Base-by-base conservation (phyloP, 2,329 filamentous ascomycete species). In the Phialophora verrucosa region DNA sequence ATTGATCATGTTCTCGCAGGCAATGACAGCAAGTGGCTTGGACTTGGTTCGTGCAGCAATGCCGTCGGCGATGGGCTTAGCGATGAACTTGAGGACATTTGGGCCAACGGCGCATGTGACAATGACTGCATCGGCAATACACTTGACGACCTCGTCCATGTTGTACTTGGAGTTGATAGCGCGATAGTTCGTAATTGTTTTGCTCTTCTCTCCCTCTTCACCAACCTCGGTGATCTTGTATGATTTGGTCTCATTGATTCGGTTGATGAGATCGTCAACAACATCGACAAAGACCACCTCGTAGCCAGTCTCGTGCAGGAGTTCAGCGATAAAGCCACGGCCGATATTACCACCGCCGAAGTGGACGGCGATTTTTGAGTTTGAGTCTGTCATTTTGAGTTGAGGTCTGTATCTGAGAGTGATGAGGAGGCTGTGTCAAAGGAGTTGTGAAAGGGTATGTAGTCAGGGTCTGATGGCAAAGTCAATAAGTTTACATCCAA, bases 241-340 rank as follows among this genome's bases (percentile, higher is more conserved):
- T 14, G 88, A 90, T 63, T 88, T 84, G 57, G 87, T 85, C 23
- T 84, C 81, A 77, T 98, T 92, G 73, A 99, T 87, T 61, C 85
- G 81, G 74, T 94, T 84, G 78, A 98, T 95, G 69, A 97, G 83
- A 68, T 81, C 82, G 77, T 94, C 92, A 81, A 93, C 89, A 72
- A 99, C 93, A 84, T 99, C 95, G 74, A 96, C 90, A 76, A 99
- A 98, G 82, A 98, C 85, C 75, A 99, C 94, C 77, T 97, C 92
- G 78, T 93, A 99, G 77, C 92, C 93, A 12, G 93, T 95, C 80
- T 96, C 90, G 84, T 97, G 92, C 49, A 98, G 87, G 82, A 97
- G 95, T 81, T 92, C 92, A 75, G 90, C 92, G 63, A 95, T 91
- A 73, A 95, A 95, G 79, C 92, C 91, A 78, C 90, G 90, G 79